These are phyloP conservation scores for Boletus sensibilis DNA, from an alignment of 768 basidiomycete genomes.

Conservation along the genomic window DNA sequence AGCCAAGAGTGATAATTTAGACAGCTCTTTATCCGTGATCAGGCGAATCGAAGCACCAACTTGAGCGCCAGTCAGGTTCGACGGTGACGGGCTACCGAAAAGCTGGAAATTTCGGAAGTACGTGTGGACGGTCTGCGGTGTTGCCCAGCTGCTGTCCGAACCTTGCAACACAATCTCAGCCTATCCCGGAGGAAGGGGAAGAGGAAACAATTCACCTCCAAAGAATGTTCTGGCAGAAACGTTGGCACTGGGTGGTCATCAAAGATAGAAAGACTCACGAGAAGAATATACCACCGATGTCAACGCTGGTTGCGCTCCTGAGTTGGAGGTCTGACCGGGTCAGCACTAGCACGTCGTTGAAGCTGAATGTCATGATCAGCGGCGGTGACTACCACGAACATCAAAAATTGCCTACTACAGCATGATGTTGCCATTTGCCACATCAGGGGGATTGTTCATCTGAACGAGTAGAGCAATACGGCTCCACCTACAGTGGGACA, in stretches of 20 bases:
- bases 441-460: constrained; percentile 63
- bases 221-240: constrained; percentile 65
- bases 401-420: constrained; percentile 53
- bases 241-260: neutral
- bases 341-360: constrained; percentile 65
- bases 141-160: constrained; percentile 68
- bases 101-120: constrained; percentile 76
- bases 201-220: constrained; percentile 49
- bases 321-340: constrained; percentile 62
- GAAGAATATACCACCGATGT: constrained; percentile 72
- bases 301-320: constrained; percentile 51
- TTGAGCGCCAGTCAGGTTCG: constrained; percentile 36
- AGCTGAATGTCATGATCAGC: constrained; percentile 37
- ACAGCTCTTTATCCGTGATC: neutral
- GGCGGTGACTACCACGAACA: neutral
- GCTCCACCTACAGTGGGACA: constrained; percentile 52
- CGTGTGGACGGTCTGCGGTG: constrained; percentile 61
- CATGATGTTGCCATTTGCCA: constrained; percentile 72
- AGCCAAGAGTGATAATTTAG: neutral
- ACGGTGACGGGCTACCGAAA: constrained; percentile 54
- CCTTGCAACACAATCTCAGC: constrained; percentile 35
- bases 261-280: constrained; percentile 48
- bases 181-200: constrained; percentile 8
- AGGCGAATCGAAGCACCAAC: constrained; percentile 15
- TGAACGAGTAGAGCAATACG: constrained; percentile 73